Evolutionary conservation across 148 eudicot species (phyloP).

Genomic region (Vaccinium macrocarpon): DNA sequence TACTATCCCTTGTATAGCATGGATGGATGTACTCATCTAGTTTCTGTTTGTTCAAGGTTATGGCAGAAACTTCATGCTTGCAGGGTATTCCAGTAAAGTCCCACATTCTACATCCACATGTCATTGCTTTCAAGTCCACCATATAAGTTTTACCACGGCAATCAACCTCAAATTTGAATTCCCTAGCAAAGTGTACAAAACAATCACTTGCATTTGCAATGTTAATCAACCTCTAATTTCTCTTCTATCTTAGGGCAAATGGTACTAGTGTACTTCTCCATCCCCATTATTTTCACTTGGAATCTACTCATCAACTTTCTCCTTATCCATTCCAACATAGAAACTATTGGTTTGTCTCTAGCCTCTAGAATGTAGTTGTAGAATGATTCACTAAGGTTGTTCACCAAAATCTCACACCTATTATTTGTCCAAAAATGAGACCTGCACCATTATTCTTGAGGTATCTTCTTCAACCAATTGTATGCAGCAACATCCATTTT

Average conservation of each 20-base stretch:
- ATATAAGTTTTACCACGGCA: neutral
- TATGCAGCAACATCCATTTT: neutral
- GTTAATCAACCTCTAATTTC: neutral
- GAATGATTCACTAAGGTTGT: conserved; percentile 12
- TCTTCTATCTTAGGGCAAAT: neutral
- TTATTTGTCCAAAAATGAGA: neutral
- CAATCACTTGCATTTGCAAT: neutral
- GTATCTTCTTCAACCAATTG: neutral
- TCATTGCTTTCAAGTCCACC: neutral
- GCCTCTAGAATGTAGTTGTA: neutral
- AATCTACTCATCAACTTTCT: neutral
- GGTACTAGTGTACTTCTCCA: neutral
- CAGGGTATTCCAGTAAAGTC: conserved; percentile 3
- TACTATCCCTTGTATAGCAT: neutral
- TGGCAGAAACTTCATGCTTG: conserved; percentile 9
- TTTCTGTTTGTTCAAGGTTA: neutral
- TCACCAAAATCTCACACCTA: conserved; percentile 3
- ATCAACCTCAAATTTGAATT: neutral
- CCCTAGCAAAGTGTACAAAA: neutral
- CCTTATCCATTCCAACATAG: conserved; percentile 14
- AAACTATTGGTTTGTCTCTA: neutral
- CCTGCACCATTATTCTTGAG: neutral
- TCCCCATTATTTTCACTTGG: neutral
- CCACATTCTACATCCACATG: conserved; percentile 10
- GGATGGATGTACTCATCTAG: neutral